Base-by-base conservation (phyloP, 202 grass and related monocot genomes). In the Saccharum hybrid region DNA sequence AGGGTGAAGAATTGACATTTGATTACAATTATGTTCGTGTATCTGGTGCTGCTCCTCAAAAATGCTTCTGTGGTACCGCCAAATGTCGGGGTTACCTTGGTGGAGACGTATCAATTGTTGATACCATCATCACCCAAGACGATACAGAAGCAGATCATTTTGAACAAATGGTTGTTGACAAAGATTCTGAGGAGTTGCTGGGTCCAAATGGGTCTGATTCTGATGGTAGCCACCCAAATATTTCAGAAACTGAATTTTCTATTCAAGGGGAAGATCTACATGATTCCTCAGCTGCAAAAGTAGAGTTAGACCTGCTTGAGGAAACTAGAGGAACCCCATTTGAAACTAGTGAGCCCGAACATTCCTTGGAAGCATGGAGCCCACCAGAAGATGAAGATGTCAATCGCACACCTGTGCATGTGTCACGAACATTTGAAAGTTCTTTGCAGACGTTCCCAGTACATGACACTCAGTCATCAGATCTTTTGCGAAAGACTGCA, bases 1-100 rank as follows among this genome's bases (percentile, higher is more conserved):
- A 99, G 97, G 93, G 86, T 76, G 93, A 99, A 96, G 97, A 99
- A 88, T 79, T 99, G 26, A 99, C 97, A 34, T 99, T 99, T 80
- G 93, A 99, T 84, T 99, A 99, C 80, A 99, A 99, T 71, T 99
- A 99, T 61, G 97, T 96, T 57, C 87, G 93, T 62, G 93, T 99
- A 80, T 89, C 92, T 88, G 93, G 97, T 88, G 97, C 97, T 71
- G 97, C 97, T 74, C 91, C 97, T 46, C 94, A 99, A 82, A 97
- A 92, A 80, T 99, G 97, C 75, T 91, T 92, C 70, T 99, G 97
- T 45, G 88, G 97, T 62, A 88, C 93, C 36, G 49, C 78, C 77
- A 86, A 87, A 71, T 99, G 97, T 57, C 86, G 90, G 65, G 97
- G 97, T 65, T 99, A 99, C 83, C 90, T 99, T 40, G 97, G 97